A percentile compares a stretch with the other conserved stretches of the same genome.
These are phyloP conservation scores for Pseudopithomyces maydicus DNA, from an alignment of 2,329 filamentous ascomycete genomes.

Conservation along the genomic window DNA sequence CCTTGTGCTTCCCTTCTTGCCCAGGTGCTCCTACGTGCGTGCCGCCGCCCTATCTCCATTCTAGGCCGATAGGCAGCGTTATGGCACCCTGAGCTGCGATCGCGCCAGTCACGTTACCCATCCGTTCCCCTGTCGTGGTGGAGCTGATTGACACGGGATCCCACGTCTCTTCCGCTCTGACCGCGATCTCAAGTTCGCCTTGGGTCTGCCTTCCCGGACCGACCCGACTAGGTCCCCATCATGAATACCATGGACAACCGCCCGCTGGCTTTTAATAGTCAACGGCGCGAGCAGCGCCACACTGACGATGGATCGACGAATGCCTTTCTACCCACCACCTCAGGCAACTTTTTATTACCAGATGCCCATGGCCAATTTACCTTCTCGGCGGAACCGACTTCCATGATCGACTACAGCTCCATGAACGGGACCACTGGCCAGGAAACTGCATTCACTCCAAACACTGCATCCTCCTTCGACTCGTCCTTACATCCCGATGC, in stretches of 20 bases:
- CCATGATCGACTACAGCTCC: conserved; percentile 39
- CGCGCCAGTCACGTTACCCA: conserved; percentile 36
- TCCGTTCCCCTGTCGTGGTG: conserved; percentile 10
- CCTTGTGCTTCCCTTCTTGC: conserved; percentile 7
- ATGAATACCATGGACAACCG: conserved; percentile 41
- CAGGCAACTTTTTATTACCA: conserved; percentile 32
- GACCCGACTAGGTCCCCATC: conserved; percentile 17
- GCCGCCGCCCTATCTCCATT: conserved; percentile 9
- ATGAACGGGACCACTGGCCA: conserved; percentile 31
- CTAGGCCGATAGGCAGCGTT: conserved; percentile 33
- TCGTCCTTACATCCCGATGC: conserved; percentile 41
- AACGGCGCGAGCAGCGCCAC: conserved; percentile 42
- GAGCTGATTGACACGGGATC: conserved; percentile 13
- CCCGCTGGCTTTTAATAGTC: conserved; percentile 40
- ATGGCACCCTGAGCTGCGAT: conserved; percentile 38
- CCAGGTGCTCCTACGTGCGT: not conserved
- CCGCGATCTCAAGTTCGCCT: conserved; percentile 8
- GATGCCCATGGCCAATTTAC: conserved; percentile 41
- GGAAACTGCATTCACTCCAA: conserved; percentile 38
- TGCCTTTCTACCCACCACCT: conserved; percentile 23
- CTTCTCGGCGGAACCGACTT: conserved; percentile 41
- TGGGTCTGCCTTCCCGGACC: conserved; percentile 28
- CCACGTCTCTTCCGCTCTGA: conserved; percentile 14
- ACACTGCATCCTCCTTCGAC: conserved; percentile 41
- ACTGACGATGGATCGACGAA: conserved; percentile 36